A percentile compares a stretch with the other conserved stretches of the same genome.
These are phyloP conservation scores for Sequoia sempervirens DNA, from an alignment of 75 land plant species.

Conservation along the genomic window DNA sequence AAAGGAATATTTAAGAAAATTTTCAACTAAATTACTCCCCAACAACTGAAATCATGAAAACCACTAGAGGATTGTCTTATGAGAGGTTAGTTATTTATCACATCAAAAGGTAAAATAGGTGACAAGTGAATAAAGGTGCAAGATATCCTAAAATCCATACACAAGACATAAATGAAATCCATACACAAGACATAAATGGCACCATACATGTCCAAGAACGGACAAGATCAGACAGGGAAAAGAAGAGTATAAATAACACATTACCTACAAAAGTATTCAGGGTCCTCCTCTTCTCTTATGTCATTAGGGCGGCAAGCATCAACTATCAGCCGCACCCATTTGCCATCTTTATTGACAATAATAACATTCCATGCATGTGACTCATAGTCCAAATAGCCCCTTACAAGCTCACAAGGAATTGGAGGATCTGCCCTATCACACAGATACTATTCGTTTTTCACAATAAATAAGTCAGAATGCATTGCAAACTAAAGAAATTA, in stretches of 20 bases:
- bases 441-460: slow-evolving; percentile 58
- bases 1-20: not conserved
- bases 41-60: not conserved
- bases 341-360: slow-evolving; percentile 39
- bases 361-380: slow-evolving; percentile 97
- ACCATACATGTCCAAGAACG: not conserved
- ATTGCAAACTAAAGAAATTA: not conserved
- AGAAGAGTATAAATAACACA: not conserved
- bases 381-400: slow-evolving; percentile 88
- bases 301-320: slow-evolving; percentile 93
- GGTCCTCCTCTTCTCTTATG: slow-evolving; percentile 80
- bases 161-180: too few relatives aligned
- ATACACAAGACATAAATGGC: slow-evolving; percentile 3
- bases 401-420: slow-evolving; percentile 88
- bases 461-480: slow-evolving; percentile 3
- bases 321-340: slow-evolving; percentile 68
- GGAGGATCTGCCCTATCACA: slow-evolving; percentile 88
- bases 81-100: not conserved
- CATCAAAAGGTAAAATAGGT: not conserved
- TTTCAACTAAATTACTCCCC: not conserved
- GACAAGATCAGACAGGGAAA: not conserved
- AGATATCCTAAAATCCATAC: too few relatives aligned
- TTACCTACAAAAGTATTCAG: slow-evolving; percentile 92
- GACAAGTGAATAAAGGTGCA: not conserved
- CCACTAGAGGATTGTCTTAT: not conserved